Evolutionary conservation across 371 early-diverging fungal genomes (phyloP), one percentile per base, ranked within the genome.

Genomic region (Parasitella parasitica): DNA sequence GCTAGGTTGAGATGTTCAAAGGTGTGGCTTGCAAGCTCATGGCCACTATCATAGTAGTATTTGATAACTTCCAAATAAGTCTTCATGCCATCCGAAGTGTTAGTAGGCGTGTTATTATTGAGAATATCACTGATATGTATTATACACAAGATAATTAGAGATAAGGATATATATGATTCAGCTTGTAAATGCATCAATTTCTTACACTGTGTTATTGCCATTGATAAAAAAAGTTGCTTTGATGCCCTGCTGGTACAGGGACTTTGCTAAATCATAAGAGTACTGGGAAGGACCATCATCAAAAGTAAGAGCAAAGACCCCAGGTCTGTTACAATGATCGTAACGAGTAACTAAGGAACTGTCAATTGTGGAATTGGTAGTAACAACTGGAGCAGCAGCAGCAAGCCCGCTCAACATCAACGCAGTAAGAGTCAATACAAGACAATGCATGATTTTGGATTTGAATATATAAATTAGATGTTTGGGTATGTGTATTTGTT

Each of bases 151-250:
- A 1, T 30, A 30, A 0, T 3, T 28, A 27, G 8, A 50, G 41
- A 8, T 18, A 7, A 9, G 12, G 30, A 27, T 5, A n/a, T n/a
- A n/a, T n/a, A n/a, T n/a, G n/a, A n/a, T n/a, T n/a, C n/a, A n/a
- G n/a, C n/a, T n/a, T n/a, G n/a, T n/a, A n/a, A n/a, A 22, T 18
- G 24, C 32, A 49, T 26, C 3, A 18, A 63, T n/a, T n/a, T n/a
- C 64, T 57, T 64, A 71, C 71, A 67, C 64, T 41, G 55, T 54
- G 20, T 71, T 71, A 3, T 67, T 50, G 7, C 89, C 89, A 60
- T 86, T 83, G 46, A 86, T 62, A 62, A 87, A 91, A 68, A 88
- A 89, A 3, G 89, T 91, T 4, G 81, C 88, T 34, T 46, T 41
- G 30, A 71, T 37, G 13, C 64, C 64, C 49, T 67, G 35, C 2